Base-by-base conservation (phyloP, 2,329 filamentous ascomycete genomes). In the Claviceps arundinis region DNA sequence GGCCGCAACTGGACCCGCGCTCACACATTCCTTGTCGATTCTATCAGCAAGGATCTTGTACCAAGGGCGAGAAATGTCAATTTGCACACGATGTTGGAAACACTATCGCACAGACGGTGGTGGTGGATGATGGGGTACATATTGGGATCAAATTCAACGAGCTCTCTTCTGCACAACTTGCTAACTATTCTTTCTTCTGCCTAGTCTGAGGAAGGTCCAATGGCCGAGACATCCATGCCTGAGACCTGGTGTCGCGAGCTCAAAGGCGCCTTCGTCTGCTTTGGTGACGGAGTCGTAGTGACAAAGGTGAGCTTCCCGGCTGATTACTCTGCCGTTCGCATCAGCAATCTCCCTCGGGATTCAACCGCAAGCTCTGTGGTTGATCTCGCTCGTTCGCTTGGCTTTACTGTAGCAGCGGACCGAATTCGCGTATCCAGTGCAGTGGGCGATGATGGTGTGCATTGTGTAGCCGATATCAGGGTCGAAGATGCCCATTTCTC, bases 251-350 rank as follows among this genome's bases (percentile, higher is more conserved):
- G 37, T 24, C 48, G 37, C 14, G 24, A 50, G 37, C 37, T 50
- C 22, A 24, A 41, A 26, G 66, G 65, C 1, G 62, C 60, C 7
- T 53, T 61, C 50, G 64, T 60, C 1, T 42, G 60, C 9, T 70
- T 69, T 11, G 62, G 57, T 9, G 61, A 61, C 9, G 69, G 69
- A 4, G 65, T 62, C 1, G 44, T 50, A 0, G 54, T 68, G 5
- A 30, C 49, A 1, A 63, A 61, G 16, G 52, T 67, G 2, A 57
- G 57, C 11, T 57, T 69, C 8, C 56, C 60, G 1, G 64, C 65
- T 1, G 69, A 71, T 56, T 67, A 65, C 48, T 69, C 67, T 1
- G 61, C 65, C 0, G 59, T 67, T 26, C 66, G 62, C 5, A 59
- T 70, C 47, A 59, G 50, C n/a, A 54, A 56, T 5, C 59, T 70